phyloP scores from a whole-genome alignment of 495 filamentous ascomycete species.

The Sporormia fimetaria region DNA sequence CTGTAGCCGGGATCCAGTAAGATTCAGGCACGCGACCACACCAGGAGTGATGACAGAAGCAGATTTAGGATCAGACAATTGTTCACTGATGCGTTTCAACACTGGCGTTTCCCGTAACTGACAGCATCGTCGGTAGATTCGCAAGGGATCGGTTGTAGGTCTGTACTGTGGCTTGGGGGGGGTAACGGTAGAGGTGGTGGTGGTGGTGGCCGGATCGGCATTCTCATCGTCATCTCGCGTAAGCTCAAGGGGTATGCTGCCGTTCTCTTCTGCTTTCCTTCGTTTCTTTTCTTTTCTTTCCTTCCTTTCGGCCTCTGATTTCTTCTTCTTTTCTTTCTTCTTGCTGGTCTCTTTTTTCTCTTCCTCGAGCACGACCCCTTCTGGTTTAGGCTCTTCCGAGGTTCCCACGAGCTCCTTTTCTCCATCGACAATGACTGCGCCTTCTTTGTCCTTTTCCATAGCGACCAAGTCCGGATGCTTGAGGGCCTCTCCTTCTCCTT shows the following conservation, averaged over 20 bases:
- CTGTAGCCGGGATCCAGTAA: constrained; percentile 73
- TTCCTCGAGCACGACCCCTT: constrained; percentile 26
- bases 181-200: constrained; percentile 2
- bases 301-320: constrained; percentile 75
- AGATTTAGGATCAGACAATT: constrained; percentile 60
- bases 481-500: constrained; percentile 54
- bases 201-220: constrained; percentile 6
- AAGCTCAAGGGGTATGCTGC: constrained; percentile 67
- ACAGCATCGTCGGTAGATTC: constrained; percentile 91
- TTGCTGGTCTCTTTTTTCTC: constrained; percentile 43
- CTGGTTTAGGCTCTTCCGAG: constrained; percentile 25
- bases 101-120: constrained; percentile 85
- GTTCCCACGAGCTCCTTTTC: constrained; percentile 28
- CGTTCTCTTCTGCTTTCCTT: constrained; percentile 69
- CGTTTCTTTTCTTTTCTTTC: constrained; percentile 76
- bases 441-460: constrained; percentile 46
- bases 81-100: constrained; percentile 75
- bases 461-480: constrained; percentile 49
- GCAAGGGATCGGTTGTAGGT: constrained; percentile 80
- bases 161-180: constrained; percentile 47
- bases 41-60: constrained; percentile 50
- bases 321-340: constrained; percentile 87
- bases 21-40: constrained; percentile 66
- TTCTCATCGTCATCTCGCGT: constrained; percentile 39
- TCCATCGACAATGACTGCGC: constrained; percentile 36